Conservation (phyloP, 1,284 basidiomycete species). For the Amylostereum areolatum region DNA sequence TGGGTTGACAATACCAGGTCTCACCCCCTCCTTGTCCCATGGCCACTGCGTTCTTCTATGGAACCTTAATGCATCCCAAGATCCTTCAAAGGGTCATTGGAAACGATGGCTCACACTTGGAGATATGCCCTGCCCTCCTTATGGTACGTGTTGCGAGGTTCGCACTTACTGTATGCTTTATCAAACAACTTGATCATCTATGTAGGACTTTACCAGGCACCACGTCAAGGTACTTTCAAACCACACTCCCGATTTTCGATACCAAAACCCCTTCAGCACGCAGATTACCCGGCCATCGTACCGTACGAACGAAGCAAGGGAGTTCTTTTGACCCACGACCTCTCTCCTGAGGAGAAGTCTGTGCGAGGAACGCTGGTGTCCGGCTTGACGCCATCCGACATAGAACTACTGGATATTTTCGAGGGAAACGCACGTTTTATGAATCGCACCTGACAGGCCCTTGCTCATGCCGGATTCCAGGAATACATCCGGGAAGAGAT, state of each 20-base stretch:
- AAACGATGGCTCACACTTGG: slow-evolving; percentile 48
- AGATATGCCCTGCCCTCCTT: slow-evolving; percentile 50
- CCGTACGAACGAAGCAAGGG: slow-evolving; percentile 39
- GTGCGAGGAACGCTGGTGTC: slow-evolving; percentile 69
- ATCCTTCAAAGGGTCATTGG: slow-evolving; percentile 61
- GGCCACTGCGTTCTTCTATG: slow-evolving; percentile 77
- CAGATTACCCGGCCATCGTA: slow-evolving; percentile 79
- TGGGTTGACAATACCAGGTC: not conserved
- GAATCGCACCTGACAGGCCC: not conserved
- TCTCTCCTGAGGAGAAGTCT: slow-evolving; percentile 41
- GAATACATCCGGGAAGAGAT: slow-evolving; percentile 64
- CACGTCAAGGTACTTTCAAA: slow-evolving; percentile 37
- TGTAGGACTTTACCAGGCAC: slow-evolving; percentile 73
- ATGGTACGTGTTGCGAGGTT: slow-evolving; percentile 29
- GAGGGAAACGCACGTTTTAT: slow-evolving; percentile 65
- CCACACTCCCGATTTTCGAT: not conserved
- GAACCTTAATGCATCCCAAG: slow-evolving; percentile 63
- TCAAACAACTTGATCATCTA: slow-evolving; percentile 2
- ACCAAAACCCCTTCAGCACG: slow-evolving; percentile 29
- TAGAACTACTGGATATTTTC: slow-evolving; percentile 63
- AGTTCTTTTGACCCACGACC: slow-evolving; percentile 36
- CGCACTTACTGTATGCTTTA: not conserved
- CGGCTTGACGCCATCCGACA: slow-evolving; percentile 56
- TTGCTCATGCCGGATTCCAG: slow-evolving; percentile 28
- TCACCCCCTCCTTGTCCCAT: not conserved